These are phyloP conservation scores for Skeletonema menzelii DNA, from an alignment of 108 stramenopile genomes.

Conservation along the genomic window DNA sequence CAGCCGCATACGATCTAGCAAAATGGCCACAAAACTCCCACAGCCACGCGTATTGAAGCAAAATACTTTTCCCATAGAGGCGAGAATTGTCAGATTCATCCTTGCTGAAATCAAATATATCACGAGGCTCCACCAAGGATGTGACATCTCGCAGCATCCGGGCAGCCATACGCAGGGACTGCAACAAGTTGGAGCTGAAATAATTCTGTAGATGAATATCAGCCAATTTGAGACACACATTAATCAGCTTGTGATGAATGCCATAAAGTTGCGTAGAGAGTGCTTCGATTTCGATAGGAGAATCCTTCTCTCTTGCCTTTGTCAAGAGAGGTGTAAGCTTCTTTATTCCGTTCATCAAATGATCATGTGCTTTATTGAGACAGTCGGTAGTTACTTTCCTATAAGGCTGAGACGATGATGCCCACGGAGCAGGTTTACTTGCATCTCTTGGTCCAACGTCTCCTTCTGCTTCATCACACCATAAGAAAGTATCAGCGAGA, in stretches of 20 bases:
- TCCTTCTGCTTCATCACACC: slow-evolving; percentile 35
- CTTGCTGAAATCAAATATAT: slow-evolving; percentile 9
- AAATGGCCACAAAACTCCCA: slow-evolving; percentile 90
- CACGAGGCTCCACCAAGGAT: slow-evolving; percentile 40
- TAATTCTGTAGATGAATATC: slow-evolving; percentile 80
- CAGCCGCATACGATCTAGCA: slow-evolving; percentile 84
- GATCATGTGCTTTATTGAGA: slow-evolving; percentile 80
- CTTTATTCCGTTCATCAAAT: slow-evolving; percentile 58
- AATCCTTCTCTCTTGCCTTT: slow-evolving; percentile 30
- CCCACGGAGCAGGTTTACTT: slow-evolving; percentile 38
- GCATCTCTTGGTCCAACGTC: slow-evolving; percentile 14
- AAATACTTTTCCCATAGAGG: slow-evolving; percentile 45
- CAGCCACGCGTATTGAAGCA: slow-evolving; percentile 74
- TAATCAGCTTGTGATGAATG: slow-evolving; percentile 73
- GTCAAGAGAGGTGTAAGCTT: slow-evolving; percentile 51
- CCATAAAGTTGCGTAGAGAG: slow-evolving; percentile 76
- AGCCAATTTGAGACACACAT: slow-evolving; percentile 74
- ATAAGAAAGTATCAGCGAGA: slow-evolving; percentile 79
- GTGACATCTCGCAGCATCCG: slow-evolving; percentile 58
- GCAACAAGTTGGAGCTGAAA: slow-evolving; percentile 80
- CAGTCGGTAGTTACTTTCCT: slow-evolving; percentile 56
- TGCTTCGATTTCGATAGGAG: slow-evolving; percentile 53
- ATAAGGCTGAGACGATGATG: slow-evolving; percentile 59
- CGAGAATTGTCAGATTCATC: slow-evolving; percentile 6
- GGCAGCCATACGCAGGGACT: slow-evolving; percentile 64